A percentile compares a stretch with the other conserved stretches of the same genome.
These are phyloP conservation scores for Geotrichum candidum DNA, from an alignment of 1,139 yeast genomes.

Conservation along the genomic window DNA sequence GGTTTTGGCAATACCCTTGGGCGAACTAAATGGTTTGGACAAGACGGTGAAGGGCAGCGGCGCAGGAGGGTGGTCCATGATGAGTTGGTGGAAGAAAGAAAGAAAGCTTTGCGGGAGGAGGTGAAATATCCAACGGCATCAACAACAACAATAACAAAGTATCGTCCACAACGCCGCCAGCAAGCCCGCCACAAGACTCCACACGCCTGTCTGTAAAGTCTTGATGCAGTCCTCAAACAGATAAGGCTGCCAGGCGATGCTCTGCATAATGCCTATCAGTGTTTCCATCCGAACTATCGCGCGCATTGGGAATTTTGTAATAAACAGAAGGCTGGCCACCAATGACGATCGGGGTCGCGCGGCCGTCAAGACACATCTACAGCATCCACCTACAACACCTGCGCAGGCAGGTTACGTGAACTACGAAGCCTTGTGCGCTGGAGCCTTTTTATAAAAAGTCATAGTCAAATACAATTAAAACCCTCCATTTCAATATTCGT, in stretches of 20 bases:
- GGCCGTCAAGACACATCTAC: neutral
- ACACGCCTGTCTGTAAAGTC: neutral
- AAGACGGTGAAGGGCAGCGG: neutral
- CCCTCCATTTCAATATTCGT: neutral
- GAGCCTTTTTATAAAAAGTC: neutral
- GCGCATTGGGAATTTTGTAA: neutral
- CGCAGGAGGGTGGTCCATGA: neutral
- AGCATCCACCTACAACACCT: neutral
- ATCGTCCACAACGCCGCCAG: neutral
- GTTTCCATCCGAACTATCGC: neutral
- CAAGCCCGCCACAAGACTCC: neutral
- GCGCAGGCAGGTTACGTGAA: neutral
- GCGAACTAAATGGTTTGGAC: neutral
- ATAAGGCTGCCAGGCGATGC: neutral
- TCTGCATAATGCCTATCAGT: neutral
- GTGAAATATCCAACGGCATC: neutral
- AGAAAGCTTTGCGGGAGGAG: neutral
- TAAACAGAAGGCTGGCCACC: neutral
- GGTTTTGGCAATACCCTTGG: neutral
- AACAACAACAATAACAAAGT: neutral
- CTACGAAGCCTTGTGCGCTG: neutral
- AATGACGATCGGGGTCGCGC: neutral
- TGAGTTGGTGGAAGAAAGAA: neutral
- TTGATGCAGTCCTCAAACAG: neutral
- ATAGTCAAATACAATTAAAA: neutral